Base-by-base conservation (phyloP, 2,329 filamentous ascomycete genomes). In the Acephala macrosclerotiorum region DNA sequence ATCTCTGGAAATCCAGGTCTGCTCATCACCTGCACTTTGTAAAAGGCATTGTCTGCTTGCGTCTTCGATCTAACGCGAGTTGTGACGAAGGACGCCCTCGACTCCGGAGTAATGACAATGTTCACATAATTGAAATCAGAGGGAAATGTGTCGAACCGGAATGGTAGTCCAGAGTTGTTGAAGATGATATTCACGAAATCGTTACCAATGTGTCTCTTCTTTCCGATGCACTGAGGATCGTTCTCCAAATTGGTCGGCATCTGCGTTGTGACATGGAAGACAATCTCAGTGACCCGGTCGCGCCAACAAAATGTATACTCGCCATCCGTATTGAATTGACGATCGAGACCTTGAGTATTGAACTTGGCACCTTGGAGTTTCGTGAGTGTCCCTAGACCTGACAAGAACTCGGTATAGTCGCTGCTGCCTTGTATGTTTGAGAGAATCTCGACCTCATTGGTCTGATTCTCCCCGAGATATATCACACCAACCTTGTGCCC, bases 121-220 rank as follows among this genome's bases (percentile, higher is more conserved):
- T 97, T 94, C 76, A 99, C 94, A 75, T 92, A 97, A 76, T 97
- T 98, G 83, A 99, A 97, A 64, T 95, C 91, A 0, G 94, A 96
- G 0, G 93, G 93, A 73, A 99, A 97, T 0, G 93, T 97, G 76
- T 97, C 88, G 76, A 97, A 97, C 61, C 87, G 86, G 81, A 97
- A 98, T 0, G 92, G 91, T 57, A 90, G 79, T n/a, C 96, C 95
- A 1, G 94, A 97, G 74, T 97, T 93, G 77, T 99, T 99, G 84
- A 96, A 99, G 65, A 99, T 91, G 72, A 99, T 97, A 76, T 97
- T 98, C 76, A 99, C 96, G 77, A 93, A 97, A 78, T 98, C 96
- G 75, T 99, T 99, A 65, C 96, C 96, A 67, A 98, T 96, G 75
- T 98, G 96, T 2, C 89, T 86, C 79, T 99, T 99, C 82, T 99